Evolutionary conservation across 352 stramenopile species (phyloP).

Genomic region (Pythium oligandrum): DNA sequence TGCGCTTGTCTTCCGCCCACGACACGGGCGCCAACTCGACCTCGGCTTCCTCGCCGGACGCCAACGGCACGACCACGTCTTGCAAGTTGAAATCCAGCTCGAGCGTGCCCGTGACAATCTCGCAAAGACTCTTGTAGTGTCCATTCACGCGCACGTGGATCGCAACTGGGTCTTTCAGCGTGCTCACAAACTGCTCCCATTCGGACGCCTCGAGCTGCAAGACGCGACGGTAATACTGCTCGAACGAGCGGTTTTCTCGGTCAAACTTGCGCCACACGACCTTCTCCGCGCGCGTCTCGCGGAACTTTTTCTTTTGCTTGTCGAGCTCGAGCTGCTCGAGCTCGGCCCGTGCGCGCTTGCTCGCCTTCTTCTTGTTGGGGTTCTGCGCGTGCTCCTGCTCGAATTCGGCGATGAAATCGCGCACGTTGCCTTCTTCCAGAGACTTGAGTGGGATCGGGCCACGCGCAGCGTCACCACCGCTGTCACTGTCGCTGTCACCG

Average conservation of each 20-base stretch:
- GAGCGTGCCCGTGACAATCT: slow-evolving; percentile 71
- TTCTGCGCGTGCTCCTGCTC: slow-evolving; percentile 23
- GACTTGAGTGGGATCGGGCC: slow-evolving; percentile 53
- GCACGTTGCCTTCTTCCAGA: slow-evolving; percentile 53
- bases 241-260: slow-evolving; percentile 74
- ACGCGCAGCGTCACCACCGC: slow-evolving; percentile 21
- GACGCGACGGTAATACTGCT: slow-evolving; percentile 80
- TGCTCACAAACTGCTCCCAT: slow-evolving; percentile 78
- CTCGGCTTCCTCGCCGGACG: slow-evolving; percentile 41
- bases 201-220: slow-evolving; percentile 59
- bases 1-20: slow-evolving; percentile 59
- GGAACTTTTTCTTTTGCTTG: slow-evolving; percentile 51
- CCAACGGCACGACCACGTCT: slow-evolving; percentile 44
- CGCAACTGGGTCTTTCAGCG: slow-evolving; percentile 67
- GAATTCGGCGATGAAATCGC: slow-evolving; percentile 57
- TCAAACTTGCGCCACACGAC: slow-evolving; percentile 88
- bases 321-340: slow-evolving; percentile 48
- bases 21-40: slow-evolving; percentile 55
- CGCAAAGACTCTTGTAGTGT: slow-evolving; percentile 72
- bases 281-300: slow-evolving; percentile 72
- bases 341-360: slow-evolving; percentile 51
- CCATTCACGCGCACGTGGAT: slow-evolving; percentile 87
- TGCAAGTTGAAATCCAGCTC: slow-evolving; percentile 70
- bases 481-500: slow-evolving; percentile 26
- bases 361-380: slow-evolving; percentile 25